Evolutionary conservation across 83 land plant genomes (phyloP).

Genomic region (Picea mariana): DNA sequence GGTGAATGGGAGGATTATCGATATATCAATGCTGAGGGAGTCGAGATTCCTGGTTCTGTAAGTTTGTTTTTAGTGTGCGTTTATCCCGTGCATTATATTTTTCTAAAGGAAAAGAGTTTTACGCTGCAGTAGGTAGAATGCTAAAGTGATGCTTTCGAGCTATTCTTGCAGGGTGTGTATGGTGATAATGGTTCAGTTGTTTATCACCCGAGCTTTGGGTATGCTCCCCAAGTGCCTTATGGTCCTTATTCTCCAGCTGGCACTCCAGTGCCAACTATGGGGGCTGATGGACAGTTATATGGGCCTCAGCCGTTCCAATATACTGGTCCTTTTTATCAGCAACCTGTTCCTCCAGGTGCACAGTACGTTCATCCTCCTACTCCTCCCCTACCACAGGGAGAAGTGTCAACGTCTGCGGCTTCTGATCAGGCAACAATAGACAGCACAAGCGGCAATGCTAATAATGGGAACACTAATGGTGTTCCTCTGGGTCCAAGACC

Average conservation of each 20-base stretch:
- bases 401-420: constrained; percentile 26
- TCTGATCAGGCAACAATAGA: constrained; percentile 34
- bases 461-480: constrained; percentile 27
- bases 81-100: too few species aligned
- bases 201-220: constrained; percentile 66
- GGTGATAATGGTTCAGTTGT: constrained; percentile 54
- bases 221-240: constrained; percentile 58
- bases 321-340: constrained; percentile 47
- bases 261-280: constrained; percentile 57
- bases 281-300: constrained; percentile 70
- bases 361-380: constrained; percentile 22
- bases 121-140: too few species aligned
- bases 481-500: constrained; percentile 28
- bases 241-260: constrained; percentile 52
- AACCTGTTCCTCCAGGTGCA: constrained; percentile 32
- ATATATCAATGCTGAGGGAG: too few species aligned
- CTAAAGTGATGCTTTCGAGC: too few species aligned
- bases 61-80: too few species aligned
- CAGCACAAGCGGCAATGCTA: constrained; percentile 13
- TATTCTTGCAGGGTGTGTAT: too few species aligned
- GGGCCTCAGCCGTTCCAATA: constrained; percentile 67
- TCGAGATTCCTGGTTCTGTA: too few species aligned
- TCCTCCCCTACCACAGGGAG: constrained; percentile 25
- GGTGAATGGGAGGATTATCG: too few species aligned
- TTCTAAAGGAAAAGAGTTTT: too few species aligned